These are phyloP conservation scores for Zygosaccharomyces kombuchaensis DNA, from an alignment of 805 yeast genomes.

Conservation along the genomic window DNA sequence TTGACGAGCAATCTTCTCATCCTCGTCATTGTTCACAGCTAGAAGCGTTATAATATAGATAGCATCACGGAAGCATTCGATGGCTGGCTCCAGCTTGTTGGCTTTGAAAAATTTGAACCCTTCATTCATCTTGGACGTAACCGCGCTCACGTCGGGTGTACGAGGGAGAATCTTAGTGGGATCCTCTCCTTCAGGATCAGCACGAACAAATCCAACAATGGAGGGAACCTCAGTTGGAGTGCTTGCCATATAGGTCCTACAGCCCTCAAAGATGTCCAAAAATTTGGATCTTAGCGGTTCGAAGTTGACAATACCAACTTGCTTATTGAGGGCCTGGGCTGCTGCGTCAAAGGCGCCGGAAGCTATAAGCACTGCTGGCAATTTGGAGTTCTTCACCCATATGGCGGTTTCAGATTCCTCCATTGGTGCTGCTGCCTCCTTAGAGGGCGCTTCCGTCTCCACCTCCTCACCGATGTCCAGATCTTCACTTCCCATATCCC, in stretches of 20 bases:
- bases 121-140: conserved; percentile 55
- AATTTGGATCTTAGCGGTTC: conserved; percentile 84
- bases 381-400: conserved; percentile 86
- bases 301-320: conserved; percentile 79
- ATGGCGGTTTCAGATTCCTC: conserved; percentile 55
- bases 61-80: conserved; percentile 70
- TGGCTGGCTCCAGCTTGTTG: conserved; percentile 78
- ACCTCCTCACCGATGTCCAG: conserved; percentile 65
- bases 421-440: conserved; percentile 31
- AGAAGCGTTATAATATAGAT: conserved; percentile 70
- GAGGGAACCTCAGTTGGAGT: conserved; percentile 67
- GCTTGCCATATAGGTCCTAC: conserved; percentile 71
- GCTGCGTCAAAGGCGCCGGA: conserved; percentile 97
- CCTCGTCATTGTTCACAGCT: conserved; percentile 68
- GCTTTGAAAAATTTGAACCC: conserved; percentile 83
- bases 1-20: conserved; percentile 70
- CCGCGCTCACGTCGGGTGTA: conserved; percentile 66
- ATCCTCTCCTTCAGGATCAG: conserved; percentile 53
- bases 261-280: conserved; percentile 75
- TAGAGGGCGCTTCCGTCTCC: conserved; percentile 38
- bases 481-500: conserved; percentile 80
- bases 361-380: conserved; percentile 90
- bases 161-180: conserved; percentile 53
- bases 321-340: conserved; percentile 85
- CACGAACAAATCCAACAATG: conserved; percentile 60